These are phyloP conservation scores for Ogataea allantospora DNA, from an alignment of 805 yeast genomes.

Conservation along the genomic window DNA sequence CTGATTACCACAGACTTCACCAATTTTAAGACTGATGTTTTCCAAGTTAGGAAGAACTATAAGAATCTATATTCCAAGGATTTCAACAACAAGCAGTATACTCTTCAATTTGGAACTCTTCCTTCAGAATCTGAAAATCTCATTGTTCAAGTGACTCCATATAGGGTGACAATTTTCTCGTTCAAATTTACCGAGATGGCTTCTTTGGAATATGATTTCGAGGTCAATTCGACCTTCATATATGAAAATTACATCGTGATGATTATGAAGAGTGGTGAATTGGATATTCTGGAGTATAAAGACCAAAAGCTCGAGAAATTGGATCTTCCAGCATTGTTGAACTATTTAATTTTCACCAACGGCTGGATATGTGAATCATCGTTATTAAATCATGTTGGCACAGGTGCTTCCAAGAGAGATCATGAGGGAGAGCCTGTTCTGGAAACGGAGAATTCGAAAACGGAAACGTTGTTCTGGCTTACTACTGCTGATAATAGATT, in stretches of 20 bases:
- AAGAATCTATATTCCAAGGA: constrained; percentile 59
- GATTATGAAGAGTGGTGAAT: constrained; percentile 69
- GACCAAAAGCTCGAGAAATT: constrained; percentile 28
- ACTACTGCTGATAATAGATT: constrained; percentile 78
- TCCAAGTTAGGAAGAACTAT: constrained; percentile 60
- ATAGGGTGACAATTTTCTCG: constrained; percentile 61
- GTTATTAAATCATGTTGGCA: constrained; percentile 43
- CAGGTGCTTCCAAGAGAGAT: constrained; percentile 27
- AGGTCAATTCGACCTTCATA: constrained; percentile 61
- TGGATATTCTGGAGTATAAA: constrained; percentile 49
- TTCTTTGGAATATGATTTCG: constrained; percentile 54
- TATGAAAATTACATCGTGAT: constrained; percentile 62
- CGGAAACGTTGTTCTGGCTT: constrained; percentile 53
- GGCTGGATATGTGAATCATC: constrained; percentile 60
- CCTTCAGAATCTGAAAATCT: constrained; percentile 40
- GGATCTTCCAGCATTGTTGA: constrained; percentile 35
- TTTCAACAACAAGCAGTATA: constrained; percentile 60
- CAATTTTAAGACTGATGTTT: constrained; percentile 65
- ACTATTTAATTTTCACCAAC: constrained; percentile 54
- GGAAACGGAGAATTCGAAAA: constrained; percentile 20
- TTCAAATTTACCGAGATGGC: constrained; percentile 54
- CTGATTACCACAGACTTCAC: constrained; percentile 69
- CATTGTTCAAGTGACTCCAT: constrained; percentile 73
- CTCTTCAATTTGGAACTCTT: constrained; percentile 62
- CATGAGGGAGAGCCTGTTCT: constrained; percentile 23